Evolutionary conservation across 2,329 filamentous ascomycete genomes (phyloP).

Genomic region (Didymella glomerata): DNA sequence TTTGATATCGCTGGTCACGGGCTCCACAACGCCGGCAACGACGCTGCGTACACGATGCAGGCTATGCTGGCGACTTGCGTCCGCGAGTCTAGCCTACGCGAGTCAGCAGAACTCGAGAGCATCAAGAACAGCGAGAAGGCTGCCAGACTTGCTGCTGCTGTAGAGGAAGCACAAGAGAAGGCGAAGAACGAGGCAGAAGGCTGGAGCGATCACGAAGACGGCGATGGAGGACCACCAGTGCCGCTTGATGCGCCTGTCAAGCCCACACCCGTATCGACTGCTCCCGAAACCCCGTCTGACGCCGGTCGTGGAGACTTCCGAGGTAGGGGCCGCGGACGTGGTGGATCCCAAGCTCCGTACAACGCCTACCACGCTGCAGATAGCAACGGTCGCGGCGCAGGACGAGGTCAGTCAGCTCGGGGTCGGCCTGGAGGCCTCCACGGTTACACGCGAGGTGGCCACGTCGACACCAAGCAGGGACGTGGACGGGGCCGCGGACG

Average conservation of each 20-base stretch:
- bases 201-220: slow-evolving; percentile 50
- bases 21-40: slow-evolving; percentile 89
- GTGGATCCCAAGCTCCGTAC: slow-evolving; percentile 3
- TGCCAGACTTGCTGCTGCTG: slow-evolving; percentile 33
- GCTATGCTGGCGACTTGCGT: slow-evolving; percentile 72
- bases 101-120: slow-evolving; percentile 35
- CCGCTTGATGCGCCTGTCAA: slow-evolving; percentile 20
- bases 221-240: slow-evolving; percentile 48
- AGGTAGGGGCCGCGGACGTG: slow-evolving; percentile 13
- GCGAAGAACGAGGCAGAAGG: slow-evolving; percentile 52
- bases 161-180: slow-evolving; percentile 46
- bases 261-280: slow-evolving; percentile 10
- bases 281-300: slow-evolving; percentile 1
- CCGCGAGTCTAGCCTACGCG: slow-evolving; percentile 51
- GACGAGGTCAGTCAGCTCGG: neutral
- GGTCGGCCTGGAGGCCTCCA: neutral
- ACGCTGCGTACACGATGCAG: slow-evolving; percentile 80
- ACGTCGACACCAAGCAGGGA: neutral
- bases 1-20: slow-evolving; percentile 70
- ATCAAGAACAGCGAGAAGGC: slow-evolving; percentile 35
- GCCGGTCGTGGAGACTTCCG: slow-evolving; percentile 1
- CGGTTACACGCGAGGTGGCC: slow-evolving; percentile 6
- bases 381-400: neutral
- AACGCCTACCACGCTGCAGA: neutral
- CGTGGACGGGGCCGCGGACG: slow-evolving; percentile 11